Conservation (phyloP, 108 stramenopile genomes). For the Conticribra weissflogii region DNA sequence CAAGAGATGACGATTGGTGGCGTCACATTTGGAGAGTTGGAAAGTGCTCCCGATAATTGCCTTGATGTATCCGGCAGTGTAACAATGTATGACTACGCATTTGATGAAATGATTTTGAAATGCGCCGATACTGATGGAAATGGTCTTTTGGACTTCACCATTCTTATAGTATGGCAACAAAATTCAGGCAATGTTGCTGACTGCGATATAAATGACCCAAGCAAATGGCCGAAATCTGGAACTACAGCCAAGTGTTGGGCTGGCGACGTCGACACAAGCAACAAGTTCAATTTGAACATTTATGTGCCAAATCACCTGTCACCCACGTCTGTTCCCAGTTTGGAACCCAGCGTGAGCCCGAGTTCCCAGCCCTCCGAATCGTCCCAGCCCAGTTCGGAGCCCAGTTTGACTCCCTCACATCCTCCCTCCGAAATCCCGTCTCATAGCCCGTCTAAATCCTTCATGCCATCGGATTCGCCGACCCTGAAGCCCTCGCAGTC, state of each 20-base stretch:
- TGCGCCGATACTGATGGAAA: background rate
- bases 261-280: no score
- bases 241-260: conserved; percentile 3
- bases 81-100: no score
- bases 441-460: background rate
- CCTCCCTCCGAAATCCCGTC: background rate
- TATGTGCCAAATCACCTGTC: background rate
- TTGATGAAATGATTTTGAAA: background rate
- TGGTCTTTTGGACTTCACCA: conserved; percentile 2
- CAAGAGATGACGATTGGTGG: background rate
- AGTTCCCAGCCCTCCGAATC: background rate
- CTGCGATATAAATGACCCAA: background rate
- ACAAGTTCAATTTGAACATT: background rate
- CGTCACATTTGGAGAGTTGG: background rate
- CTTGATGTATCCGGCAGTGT: background rate
- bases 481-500: background rate
- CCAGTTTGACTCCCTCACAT: background rate
- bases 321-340: background rate
- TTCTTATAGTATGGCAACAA: background rate
- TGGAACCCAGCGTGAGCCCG: background rate
- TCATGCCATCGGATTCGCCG: background rate
- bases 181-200: background rate
- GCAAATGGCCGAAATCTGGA: background rate
- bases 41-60: background rate
- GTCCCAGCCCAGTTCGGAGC: background rate